Evolutionary conservation across 495 filamentous ascomycete genomes (phyloP), one percentile per base, ranked within the genome.

Genomic region (Daldinia grandis): DNA sequence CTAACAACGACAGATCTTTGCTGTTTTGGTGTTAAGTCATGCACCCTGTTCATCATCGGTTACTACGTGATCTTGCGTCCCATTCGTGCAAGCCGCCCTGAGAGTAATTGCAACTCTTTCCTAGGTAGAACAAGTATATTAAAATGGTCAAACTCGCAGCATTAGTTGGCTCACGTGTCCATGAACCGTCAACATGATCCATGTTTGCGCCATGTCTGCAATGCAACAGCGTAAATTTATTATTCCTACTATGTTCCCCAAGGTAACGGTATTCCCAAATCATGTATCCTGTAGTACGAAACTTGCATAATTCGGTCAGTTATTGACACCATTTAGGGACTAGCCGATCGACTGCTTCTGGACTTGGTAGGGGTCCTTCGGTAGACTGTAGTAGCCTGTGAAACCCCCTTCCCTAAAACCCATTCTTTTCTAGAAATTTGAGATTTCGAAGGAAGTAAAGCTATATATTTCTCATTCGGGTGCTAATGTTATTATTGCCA

Each of bases 221-320:
- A 31, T 33, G 21, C 33, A 28, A 19, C 24, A 42, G 21, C 28
- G 51, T 33, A 28, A 24, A 40, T 55, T 61, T 30, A 17, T 54
- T 58, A 14, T 58, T 42, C 66, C 53, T 30, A 9, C 44, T 44
- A 17, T 8, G 60, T 40, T 12, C 30, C n/a, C 33, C 28, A 24
- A 53, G 33, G 66, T 59, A 58, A 59, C 60, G 27, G 37, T 40
- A 62, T 31, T 30, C 51, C 40, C 59, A 58, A 63, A 58, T 69
- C 53, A 47, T 62, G 38, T 25, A 15, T 14, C 14, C 2, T 35
- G 42, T 19, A 7, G 25, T 33, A 21, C 19, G n/a, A 54, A 40
- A 24, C 17, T 58, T 47, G 58, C 44, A 53, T 53, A 31, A 21
- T 31, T 55, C 25, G 33, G 40, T 55, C 54, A 64, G 63, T 54